Evolutionary conservation across 1,139 yeast genomes (phyloP).

Genomic region (Blastobotrys raffinosifermentans): DNA sequence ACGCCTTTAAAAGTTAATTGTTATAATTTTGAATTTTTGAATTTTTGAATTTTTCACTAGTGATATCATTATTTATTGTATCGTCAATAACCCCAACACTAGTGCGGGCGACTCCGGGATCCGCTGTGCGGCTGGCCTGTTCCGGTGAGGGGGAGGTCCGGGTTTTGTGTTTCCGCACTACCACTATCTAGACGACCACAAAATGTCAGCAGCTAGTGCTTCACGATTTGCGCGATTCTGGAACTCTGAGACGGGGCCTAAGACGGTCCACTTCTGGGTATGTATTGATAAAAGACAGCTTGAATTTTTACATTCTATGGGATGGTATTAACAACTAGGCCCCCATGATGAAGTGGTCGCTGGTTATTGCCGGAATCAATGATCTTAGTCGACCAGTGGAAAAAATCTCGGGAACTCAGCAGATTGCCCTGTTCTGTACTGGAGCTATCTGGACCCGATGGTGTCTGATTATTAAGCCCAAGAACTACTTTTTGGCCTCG

Average conservation of each 20-base stretch:
- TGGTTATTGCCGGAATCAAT: slow-evolving; percentile 84
- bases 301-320: slow-evolving; percentile 1
- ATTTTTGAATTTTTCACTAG: no score
- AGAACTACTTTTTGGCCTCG: slow-evolving; percentile 79
- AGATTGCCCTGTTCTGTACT: slow-evolving; percentile 80
- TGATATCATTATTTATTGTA: no score
- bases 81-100: no score
- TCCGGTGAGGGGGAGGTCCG: no score
- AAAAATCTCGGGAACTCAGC: slow-evolving; percentile 86
- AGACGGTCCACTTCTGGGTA: slow-evolving; percentile 92
- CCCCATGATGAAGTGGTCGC: slow-evolving; percentile 67
- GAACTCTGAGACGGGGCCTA: slow-evolving; percentile 89
- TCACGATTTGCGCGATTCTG: slow-evolving; percentile 57
- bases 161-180: no score
- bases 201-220: slow-evolving; percentile 43
- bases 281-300: slow-evolving; percentile 7
- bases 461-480: slow-evolving; percentile 91
- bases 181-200: no score
- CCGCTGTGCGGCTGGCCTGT: no score
- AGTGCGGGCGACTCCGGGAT: no score
- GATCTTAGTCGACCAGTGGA: slow-evolving; percentile 91
- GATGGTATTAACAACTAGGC: slow-evolving; percentile 32
- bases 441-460: slow-evolving; percentile 98
- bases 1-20: no score
- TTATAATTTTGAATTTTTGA: no score